A percentile compares a stretch with the other conserved stretches of the same genome.
These are phyloP conservation scores for Sanghuangporus weigelae DNA, from an alignment of 1,284 basidiomycete genomes.

Conservation along the genomic window DNA sequence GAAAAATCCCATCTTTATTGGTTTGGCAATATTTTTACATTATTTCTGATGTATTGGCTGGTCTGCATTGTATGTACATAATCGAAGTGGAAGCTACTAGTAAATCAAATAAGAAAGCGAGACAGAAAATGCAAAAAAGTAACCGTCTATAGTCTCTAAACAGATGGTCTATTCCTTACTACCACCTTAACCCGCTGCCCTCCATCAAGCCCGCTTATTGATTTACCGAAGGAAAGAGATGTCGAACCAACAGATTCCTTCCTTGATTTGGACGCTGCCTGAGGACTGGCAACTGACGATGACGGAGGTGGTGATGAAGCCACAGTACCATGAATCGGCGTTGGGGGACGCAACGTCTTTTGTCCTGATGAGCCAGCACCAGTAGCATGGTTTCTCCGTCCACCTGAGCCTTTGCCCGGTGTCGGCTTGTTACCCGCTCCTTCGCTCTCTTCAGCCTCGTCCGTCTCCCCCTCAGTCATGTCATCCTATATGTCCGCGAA, in stretches of 20 bases:
- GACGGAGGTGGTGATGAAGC: conserved; percentile 15
- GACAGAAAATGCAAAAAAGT: neutral
- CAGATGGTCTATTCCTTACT: conserved; percentile 5
- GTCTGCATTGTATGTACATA: neutral
- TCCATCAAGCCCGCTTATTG: neutral
- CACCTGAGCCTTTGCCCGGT: neutral
- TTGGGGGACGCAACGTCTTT: conserved; percentile 14
- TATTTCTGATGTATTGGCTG: neutral
- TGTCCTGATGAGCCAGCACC: neutral
- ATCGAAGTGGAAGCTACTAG: neutral
- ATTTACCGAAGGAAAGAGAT: neutral
- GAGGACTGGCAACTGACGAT: conserved; percentile 13
- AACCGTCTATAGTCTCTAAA: neutral
- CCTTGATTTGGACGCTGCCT: neutral
- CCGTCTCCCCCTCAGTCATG: conserved; percentile 55
- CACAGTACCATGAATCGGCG: conserved; percentile 15
- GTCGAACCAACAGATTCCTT: neutral
- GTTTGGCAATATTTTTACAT: too few species aligned
- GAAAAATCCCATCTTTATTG: neutral
- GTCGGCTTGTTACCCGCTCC: conserved; percentile 26
- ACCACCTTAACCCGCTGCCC: conserved; percentile 4
- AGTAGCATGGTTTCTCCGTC: conserved; percentile 2
- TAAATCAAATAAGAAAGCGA: neutral
- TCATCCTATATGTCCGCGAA: conserved; percentile 39
- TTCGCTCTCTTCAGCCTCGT: conserved; percentile 55